phyloP scores from a whole-genome alignment of 2,329 filamentous ascomycete genomes.

The Diplocarpon rosae region DNA sequence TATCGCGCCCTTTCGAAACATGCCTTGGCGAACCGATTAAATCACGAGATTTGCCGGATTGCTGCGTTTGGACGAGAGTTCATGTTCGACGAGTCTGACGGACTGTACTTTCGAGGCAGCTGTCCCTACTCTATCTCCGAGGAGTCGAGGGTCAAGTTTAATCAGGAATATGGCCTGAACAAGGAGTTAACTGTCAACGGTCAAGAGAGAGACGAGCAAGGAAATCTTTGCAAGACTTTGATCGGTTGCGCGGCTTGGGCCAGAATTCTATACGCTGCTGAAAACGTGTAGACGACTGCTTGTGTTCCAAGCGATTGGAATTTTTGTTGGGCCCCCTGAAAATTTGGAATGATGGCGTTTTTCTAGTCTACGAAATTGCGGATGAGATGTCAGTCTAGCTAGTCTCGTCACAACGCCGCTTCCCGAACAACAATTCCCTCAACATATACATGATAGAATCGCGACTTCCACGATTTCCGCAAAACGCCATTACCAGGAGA shows the following conservation, averaged over 20 bases:
- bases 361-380: too few species aligned
- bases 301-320: not conserved
- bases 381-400: too few species aligned
- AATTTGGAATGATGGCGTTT: too few species aligned
- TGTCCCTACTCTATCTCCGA: conserved; percentile 14
- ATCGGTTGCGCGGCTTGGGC: conserved; percentile 16
- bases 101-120: conserved; percentile 15
- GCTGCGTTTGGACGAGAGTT: conserved; percentile 15
- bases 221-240: conserved; percentile 13
- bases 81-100: conserved; percentile 12
- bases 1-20: conserved; percentile 11
- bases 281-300: not conserved
- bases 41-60: conserved; percentile 8
- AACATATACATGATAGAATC: too few species aligned
- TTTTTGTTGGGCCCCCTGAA: too few species aligned
- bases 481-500: too few species aligned
- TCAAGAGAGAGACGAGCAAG: conserved; percentile 14
- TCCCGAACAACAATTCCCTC: too few species aligned
- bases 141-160: conserved; percentile 9
- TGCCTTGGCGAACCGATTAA: conserved; percentile 1
- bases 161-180: conserved; percentile 6
- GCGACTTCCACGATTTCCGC: too few species aligned
- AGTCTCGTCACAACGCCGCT: too few species aligned
- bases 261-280: conserved; percentile 9
- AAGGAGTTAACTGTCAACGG: conserved; percentile 9